These are phyloP conservation scores for Grosmannia penicillata DNA, from an alignment of 2,329 filamentous ascomycete genomes.

Conservation along the genomic window DNA sequence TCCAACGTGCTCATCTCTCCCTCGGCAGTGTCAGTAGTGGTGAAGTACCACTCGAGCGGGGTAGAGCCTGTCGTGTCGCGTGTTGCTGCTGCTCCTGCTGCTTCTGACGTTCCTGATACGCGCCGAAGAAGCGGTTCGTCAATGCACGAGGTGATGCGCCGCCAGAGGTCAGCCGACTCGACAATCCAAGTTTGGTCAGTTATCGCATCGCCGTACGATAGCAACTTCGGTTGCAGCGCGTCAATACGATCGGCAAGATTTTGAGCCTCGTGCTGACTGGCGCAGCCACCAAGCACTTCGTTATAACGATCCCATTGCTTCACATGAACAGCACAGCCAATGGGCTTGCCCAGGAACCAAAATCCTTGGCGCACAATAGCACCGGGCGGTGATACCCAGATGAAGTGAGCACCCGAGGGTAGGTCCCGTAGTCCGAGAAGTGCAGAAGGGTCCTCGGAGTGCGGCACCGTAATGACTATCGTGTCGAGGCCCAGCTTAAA, in stretches of 20 bases:
- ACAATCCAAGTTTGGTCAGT: too few species aligned
- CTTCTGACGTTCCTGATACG: slow-evolving; percentile 27
- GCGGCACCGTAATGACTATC: slow-evolving; percentile 26
- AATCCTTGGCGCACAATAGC: slow-evolving; percentile 38
- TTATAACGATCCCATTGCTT: slow-evolving; percentile 41
- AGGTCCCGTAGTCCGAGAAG: slow-evolving; percentile 41
- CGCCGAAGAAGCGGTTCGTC: slow-evolving; percentile 27
- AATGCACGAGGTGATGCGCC: slow-evolving; percentile 33
- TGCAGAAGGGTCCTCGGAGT: slow-evolving; percentile 11
- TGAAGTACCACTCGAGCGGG: slow-evolving; percentile 31
- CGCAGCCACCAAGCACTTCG: slow-evolving; percentile 36
- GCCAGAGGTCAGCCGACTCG: slow-evolving; percentile 30
- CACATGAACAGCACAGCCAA: slow-evolving; percentile 22
- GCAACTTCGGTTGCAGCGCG: slow-evolving; percentile 24
- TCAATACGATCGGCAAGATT: slow-evolving; percentile 27
- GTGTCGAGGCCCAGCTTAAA: slow-evolving; percentile 40
- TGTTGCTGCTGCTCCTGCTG: too few species aligned
- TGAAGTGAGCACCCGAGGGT: slow-evolving; percentile 40
- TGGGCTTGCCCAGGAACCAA: slow-evolving; percentile 32
- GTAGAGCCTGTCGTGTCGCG: too few species aligned
- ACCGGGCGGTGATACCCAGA: slow-evolving; percentile 39
- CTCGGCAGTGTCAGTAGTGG: slow-evolving; percentile 36
- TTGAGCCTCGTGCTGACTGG: slow-evolving; percentile 26
- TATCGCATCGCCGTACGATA: slow-evolving; percentile 24
- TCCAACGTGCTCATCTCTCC: slow-evolving; percentile 24